Percentiles rank a stretch among this genome's conserved stretches.
phyloP scores from a whole-genome alignment of 345 rosid genomes.

The Rubroshorea leprosula region DNA sequence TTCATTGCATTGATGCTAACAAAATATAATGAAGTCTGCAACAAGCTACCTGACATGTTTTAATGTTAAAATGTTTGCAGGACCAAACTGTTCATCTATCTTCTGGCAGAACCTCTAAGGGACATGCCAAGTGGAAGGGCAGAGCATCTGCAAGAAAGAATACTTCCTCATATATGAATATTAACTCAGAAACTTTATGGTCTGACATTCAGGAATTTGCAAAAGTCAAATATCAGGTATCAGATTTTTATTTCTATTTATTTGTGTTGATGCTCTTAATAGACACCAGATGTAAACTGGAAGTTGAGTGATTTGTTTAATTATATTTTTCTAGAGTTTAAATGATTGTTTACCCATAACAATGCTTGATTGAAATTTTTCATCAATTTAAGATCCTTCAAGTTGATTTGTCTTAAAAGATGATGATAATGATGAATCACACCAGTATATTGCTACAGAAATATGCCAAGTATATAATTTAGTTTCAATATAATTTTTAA shows the following conservation, averaged over 20 bases:
- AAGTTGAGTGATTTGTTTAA: too few species aligned
- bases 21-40: not conserved
- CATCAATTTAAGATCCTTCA: too few species aligned
- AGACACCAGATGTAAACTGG: too few species aligned
- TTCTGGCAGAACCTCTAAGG: constrained; percentile 50
- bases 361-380: too few species aligned
- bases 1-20: not conserved
- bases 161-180: constrained; percentile 55
- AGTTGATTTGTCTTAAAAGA: too few species aligned
- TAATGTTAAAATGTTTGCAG: constrained; percentile 34
- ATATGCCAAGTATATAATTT: too few species aligned
- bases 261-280: too few species aligned
- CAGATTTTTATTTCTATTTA: not conserved
- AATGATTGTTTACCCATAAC: too few species aligned
- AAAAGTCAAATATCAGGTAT: constrained; percentile 81
- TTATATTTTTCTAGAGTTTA: too few species aligned
- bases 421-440: too few species aligned
- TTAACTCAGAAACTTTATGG: constrained; percentile 82
- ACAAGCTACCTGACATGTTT: constrained; percentile 2
- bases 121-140: constrained; percentile 67
- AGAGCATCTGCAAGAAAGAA: constrained; percentile 56
- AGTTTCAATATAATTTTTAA: not conserved
- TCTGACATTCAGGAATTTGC: constrained; percentile 83
- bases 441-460: too few species aligned
- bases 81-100: constrained; percentile 56